These are phyloP conservation scores for Hygrophila difformis DNA, from an alignment of 257 asterid genomes.

Conservation along the genomic window DNA sequence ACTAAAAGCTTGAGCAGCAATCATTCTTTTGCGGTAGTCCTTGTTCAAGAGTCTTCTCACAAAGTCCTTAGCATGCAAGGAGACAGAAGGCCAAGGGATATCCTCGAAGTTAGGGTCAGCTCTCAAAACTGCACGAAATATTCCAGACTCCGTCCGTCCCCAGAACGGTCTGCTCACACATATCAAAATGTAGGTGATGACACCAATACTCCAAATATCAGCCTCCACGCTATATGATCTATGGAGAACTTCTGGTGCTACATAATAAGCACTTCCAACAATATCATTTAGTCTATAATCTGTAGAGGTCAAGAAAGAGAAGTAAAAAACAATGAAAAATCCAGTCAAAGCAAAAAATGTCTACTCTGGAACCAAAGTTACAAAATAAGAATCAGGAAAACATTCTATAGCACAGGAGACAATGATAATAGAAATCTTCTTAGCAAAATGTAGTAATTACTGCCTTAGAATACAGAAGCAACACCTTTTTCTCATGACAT, in stretches of 20 bases:
- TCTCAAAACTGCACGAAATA: too few species aligned
- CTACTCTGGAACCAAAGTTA: neutral
- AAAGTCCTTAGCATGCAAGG: slow-evolving; percentile 78
- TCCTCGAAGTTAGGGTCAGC: slow-evolving; percentile 93
- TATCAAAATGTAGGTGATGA: slow-evolving; percentile 71
- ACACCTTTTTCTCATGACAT: neutral
- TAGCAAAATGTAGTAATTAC: neutral
- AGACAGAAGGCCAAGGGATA: slow-evolving; percentile 89
- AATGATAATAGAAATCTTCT: neutral
- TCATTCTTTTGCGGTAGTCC: slow-evolving; percentile 94
- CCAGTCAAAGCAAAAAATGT: slow-evolving; percentile 1
- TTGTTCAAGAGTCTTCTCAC: slow-evolving; percentile 81
- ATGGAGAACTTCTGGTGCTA: slow-evolving; percentile 97
- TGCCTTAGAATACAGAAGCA: neutral
- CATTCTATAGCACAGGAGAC: slow-evolving; percentile 2
- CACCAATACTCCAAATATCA: slow-evolving; percentile 98
- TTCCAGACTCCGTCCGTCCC: slow-evolving; percentile 97
- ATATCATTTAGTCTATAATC: slow-evolving; percentile 86
- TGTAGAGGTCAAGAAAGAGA: too few species aligned
- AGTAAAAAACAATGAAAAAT: slow-evolving; percentile 3
- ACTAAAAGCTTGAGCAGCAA: slow-evolving; percentile 99
- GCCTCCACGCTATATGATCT: slow-evolving; percentile 92
- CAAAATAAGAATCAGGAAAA: neutral
- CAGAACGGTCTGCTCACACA: slow-evolving; percentile 99
- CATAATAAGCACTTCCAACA: too few species aligned